Evolutionary conservation across 305 asterid genomes (phyloP).

Genomic region (Caryopteris hybrid): DNA sequence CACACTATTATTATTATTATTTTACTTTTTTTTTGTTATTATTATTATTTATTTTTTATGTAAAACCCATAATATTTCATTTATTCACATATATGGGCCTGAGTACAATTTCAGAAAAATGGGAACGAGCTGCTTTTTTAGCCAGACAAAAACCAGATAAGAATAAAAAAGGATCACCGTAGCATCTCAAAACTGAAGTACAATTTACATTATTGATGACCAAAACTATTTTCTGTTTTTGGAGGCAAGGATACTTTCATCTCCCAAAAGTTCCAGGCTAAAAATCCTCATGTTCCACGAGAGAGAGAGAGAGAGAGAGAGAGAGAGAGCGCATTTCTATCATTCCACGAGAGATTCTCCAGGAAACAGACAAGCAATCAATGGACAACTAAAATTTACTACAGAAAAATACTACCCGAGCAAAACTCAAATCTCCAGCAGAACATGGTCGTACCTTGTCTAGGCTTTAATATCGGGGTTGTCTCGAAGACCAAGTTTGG

Average conservation of each 20-base stretch:
- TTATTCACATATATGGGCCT: too few species aligned
- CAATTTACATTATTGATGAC: constrained; percentile 19
- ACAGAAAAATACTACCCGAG: not conserved
- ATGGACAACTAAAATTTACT: not conserved
- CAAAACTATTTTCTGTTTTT: not conserved
- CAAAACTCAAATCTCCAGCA: not conserved
- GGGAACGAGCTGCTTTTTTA: too few species aligned
- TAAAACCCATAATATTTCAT: too few species aligned
- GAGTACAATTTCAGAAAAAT: too few species aligned
- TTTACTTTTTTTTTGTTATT: too few species aligned
- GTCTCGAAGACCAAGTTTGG: constrained; percentile 80
- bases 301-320: not conserved
- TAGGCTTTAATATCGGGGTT: constrained; percentile 42
- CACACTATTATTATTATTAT: too few species aligned
- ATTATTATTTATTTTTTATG: too few species aligned
- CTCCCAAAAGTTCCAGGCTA: constrained; percentile 5
- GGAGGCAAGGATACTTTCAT: not conserved
- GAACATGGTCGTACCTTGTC: not conserved
- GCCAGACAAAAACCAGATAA: too few species aligned
- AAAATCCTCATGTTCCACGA: not conserved
- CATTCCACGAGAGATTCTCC: not conserved
- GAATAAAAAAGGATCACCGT: too few species aligned
- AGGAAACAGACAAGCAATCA: not conserved
- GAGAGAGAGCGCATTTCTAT: not conserved
- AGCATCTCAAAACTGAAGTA: not conserved